phyloP scores from a whole-genome alignment of 2,329 filamentous ascomycete genomes.

The Ustilaginoidea virens region DNA sequence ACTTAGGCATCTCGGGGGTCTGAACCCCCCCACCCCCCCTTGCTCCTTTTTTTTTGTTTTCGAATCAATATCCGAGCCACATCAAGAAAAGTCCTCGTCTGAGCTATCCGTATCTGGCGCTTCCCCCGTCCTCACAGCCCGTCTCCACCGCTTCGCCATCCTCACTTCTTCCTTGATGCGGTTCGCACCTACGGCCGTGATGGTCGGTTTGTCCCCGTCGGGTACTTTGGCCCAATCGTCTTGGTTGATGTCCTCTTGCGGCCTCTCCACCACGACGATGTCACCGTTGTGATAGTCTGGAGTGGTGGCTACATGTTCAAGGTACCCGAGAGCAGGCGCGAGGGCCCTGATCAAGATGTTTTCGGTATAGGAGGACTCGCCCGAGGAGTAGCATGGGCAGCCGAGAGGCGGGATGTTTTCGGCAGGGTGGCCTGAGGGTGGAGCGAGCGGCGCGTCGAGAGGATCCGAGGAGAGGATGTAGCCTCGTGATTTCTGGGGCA shows the following conservation, averaged over 20 bases:
- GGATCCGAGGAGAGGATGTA: slow-evolving; percentile 41
- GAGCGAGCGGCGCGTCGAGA: slow-evolving; percentile 35
- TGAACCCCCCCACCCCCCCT: too few species aligned
- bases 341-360: slow-evolving; percentile 43
- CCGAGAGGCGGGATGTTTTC: slow-evolving; percentile 32
- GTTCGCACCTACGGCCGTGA: slow-evolving; percentile 9
- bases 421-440: slow-evolving; percentile 30
- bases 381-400: slow-evolving; percentile 55
- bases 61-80: too few species aligned
- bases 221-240: slow-evolving; percentile 16
- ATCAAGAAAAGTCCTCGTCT: not conserved
- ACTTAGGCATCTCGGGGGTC: not conserved
- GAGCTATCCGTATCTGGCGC: slow-evolving; percentile 2
- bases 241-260: slow-evolving; percentile 9
- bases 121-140: slow-evolving; percentile 9
- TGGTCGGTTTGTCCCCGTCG: slow-evolving; percentile 14
- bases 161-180: slow-evolving; percentile 11
- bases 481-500: slow-evolving; percentile 39
- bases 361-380: slow-evolving; percentile 43
- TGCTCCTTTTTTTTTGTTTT: too few species aligned
- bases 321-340: slow-evolving; percentile 40
- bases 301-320: slow-evolving; percentile 36
- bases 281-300: slow-evolving; percentile 24
- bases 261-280: slow-evolving; percentile 15
- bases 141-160: slow-evolving; percentile 12